Conservation (phyloP, 306 rosid genomes). For the Castanospermum australe region DNA sequence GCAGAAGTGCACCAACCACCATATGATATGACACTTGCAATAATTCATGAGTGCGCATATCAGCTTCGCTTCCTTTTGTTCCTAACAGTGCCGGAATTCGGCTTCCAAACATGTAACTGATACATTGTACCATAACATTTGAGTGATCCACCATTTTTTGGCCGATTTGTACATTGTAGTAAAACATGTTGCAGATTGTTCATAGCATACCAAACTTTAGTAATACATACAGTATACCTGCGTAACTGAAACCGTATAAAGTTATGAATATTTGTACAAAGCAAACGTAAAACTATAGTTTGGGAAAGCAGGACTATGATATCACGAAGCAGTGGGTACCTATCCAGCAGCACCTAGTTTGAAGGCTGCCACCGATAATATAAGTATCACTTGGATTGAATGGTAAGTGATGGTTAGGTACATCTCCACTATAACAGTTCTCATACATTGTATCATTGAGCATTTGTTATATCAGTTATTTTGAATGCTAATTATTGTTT, state of each 20-base stretch:
- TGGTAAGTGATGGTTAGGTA: no score
- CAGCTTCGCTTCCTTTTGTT: neutral
- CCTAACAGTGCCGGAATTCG: neutral
- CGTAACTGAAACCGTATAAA: neutral
- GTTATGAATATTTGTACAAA: neutral
- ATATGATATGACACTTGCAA: conserved; percentile 25
- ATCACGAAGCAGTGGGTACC: neutral
- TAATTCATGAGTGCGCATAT: neutral
- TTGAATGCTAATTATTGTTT: no score
- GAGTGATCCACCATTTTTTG: conserved; percentile 24
- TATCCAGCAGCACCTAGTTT: neutral
- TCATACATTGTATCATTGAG: no score
- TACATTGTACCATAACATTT: neutral
- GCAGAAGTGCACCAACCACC: conserved; percentile 17
- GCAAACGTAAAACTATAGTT: neutral
- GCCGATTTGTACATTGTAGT: neutral
- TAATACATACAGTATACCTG: neutral
- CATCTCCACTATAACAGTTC: no score
- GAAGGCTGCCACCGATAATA: neutral
- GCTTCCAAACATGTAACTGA: conserved; percentile 12
- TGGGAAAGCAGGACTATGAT: neutral
- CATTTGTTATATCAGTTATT: no score
- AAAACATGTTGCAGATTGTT: neutral
- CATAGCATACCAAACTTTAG: neutral
- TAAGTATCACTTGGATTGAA: neutral